phyloP scores from a whole-genome alignment of 805 yeast genomes.

The Pichia gijzeniarum region DNA sequence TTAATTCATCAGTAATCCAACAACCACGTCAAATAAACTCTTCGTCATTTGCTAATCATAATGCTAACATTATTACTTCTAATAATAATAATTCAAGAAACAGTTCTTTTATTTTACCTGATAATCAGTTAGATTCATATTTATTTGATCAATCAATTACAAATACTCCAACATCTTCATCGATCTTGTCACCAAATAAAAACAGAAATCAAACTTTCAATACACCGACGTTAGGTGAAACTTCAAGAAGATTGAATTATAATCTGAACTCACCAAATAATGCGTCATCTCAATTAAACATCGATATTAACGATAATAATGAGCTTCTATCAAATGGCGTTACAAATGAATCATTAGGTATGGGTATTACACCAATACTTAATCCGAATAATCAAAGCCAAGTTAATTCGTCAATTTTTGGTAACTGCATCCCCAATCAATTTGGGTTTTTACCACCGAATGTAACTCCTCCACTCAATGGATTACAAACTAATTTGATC shows the following conservation, averaged over 20 bases:
- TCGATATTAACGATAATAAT: constrained; percentile 11
- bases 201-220: constrained; percentile 14
- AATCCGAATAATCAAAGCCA: constrained; percentile 1
- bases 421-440: constrained; percentile 9
- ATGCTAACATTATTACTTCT: no score
- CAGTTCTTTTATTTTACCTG: constrained; percentile 10
- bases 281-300: constrained; percentile 4
- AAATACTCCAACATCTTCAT: constrained; percentile 7
- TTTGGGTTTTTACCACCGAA: constrained; percentile 3
- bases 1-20: constrained; percentile 3
- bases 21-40: background rate
- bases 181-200: constrained; percentile 11
- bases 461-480: constrained; percentile 4
- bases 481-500: constrained; percentile 1
- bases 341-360: constrained; percentile 26
- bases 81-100: constrained; percentile 3
- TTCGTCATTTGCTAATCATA: background rate
- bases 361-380: constrained; percentile 18
- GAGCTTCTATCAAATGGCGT: constrained; percentile 24
- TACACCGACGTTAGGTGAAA: constrained; percentile 29
- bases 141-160: constrained; percentile 10
- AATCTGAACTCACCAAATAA: constrained; percentile 19
- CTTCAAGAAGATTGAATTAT: constrained; percentile 37
- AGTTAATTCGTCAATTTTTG: constrained; percentile 2
- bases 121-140: constrained; percentile 6